Evolutionary conservation across 208 protist genomes (phyloP).

Genomic region (Herpetomonas muscarum): DNA sequence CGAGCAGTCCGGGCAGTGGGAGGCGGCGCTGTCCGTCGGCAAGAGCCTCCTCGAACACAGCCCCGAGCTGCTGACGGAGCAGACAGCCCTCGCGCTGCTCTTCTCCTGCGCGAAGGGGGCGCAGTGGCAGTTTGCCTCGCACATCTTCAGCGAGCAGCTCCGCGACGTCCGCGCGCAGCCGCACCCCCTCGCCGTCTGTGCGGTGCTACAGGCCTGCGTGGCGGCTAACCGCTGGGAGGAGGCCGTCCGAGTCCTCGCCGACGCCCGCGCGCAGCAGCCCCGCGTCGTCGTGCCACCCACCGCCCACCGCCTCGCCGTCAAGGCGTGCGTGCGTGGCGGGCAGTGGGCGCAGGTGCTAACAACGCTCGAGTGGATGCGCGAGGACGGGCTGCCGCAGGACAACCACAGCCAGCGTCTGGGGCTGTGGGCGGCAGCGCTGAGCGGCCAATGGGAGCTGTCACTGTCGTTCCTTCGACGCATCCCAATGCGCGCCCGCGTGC

Average conservation of each 20-base stretch:
- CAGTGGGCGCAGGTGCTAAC: constrained; percentile 45
- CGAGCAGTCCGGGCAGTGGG: constrained; percentile 80
- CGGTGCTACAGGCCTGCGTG: constrained; percentile 64
- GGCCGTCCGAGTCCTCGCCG: constrained; percentile 30
- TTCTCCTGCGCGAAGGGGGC: constrained; percentile 61
- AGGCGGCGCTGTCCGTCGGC: constrained; percentile 60
- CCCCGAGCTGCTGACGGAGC: constrained; percentile 37
- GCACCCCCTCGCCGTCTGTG: constrained; percentile 70
- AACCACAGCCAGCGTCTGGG: constrained; percentile 70
- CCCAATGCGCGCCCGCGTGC: constrained; percentile 36
- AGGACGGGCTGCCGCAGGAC: constrained; percentile 61
- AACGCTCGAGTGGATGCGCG: constrained; percentile 54
- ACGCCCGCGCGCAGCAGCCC: constrained; percentile 48
- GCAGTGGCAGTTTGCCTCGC: constrained; percentile 49
- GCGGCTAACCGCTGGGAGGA: constrained; percentile 46
- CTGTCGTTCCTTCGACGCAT: constrained; percentile 48
- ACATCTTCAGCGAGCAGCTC: constrained; percentile 41
- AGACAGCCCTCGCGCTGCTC: constrained; percentile 58
- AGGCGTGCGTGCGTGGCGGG: constrained; percentile 44
- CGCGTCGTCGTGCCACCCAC: constrained; percentile 66
- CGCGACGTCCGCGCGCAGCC: constrained; percentile 43
- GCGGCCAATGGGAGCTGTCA: constrained; percentile 66
- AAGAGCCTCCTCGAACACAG: constrained; percentile 36
- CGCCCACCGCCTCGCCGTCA: constrained; percentile 65
- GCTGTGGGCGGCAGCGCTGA: constrained; percentile 65